These are phyloP conservation scores for Didymella keratinophila DNA, from an alignment of 2,329 filamentous ascomycete species.

Conservation along the genomic window DNA sequence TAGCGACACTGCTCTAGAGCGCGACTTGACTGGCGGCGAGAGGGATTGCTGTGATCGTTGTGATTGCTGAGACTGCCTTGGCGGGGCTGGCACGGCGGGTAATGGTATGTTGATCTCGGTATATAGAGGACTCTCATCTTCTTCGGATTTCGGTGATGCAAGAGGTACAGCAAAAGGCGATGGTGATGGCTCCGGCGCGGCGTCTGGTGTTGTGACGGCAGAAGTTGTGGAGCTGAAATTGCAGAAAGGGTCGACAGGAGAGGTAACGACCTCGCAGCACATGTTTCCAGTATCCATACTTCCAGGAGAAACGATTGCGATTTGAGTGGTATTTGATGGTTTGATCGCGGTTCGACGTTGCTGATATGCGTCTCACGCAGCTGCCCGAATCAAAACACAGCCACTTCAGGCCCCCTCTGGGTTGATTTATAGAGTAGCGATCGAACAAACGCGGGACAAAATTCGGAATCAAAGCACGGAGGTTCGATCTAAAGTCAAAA, in stretches of 20 bases:
- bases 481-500: neutral
- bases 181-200: slow-evolving; percentile 3
- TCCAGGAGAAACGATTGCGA: neutral
- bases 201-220: slow-evolving; percentile 12
- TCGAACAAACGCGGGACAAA: neutral
- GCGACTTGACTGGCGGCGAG: slow-evolving; percentile 18
- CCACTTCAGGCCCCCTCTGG: slow-evolving; percentile 17
- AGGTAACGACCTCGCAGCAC: slow-evolving; percentile 8
- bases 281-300: slow-evolving; percentile 14
- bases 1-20: slow-evolving; percentile 34
- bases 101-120: slow-evolving; percentile 48
- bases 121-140: slow-evolving; percentile 40
- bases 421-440: slow-evolving; percentile 9
- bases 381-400: slow-evolving; percentile 12
- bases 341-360: neutral
- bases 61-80: slow-evolving; percentile 7
- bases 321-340: too few species aligned
- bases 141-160: slow-evolving; percentile 17
- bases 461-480: neutral
- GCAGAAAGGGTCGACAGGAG: slow-evolving; percentile 13
- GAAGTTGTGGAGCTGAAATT: slow-evolving; percentile 9
- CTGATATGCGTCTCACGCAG: slow-evolving; percentile 1
- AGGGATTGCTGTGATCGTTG: slow-evolving; percentile 10
- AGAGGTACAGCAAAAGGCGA: slow-evolving; percentile 4
- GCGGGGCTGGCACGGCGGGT: slow-evolving; percentile 28